Base-by-base conservation (phyloP, 192 early-diverging fungal species). In the Gryganskiella cystojenkinii region DNA sequence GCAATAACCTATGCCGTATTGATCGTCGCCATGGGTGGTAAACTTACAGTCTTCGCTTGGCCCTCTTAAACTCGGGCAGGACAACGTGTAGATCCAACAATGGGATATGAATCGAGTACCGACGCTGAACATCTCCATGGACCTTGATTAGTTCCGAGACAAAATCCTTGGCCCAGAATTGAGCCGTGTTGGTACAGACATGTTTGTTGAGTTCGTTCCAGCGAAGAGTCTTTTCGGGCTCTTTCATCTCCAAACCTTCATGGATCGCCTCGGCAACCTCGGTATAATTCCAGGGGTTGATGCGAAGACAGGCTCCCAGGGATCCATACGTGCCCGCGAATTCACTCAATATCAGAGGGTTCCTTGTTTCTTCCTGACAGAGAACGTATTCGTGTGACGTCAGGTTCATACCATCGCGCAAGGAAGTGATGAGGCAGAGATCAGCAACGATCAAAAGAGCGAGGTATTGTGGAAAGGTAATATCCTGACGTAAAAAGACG, bases 351-450 rank as follows among this genome's bases (percentile, higher is more conserved):
- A 99, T 91, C 64, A 98, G 81, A 9, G 95, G 92, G 22, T 90
- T 90, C 55, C 90, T 84, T 45, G 89, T 92, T 51, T 92, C 91
- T 56, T 92, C 87, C 71, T 98, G 96, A 73, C 95, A 97, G 17
- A 96, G 88, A 47, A 97, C 91, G 80, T 92, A 98, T 79, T 98
- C 95, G 63, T 98, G 96, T 5, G 92, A 93, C 3, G 95, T 97
- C 33, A 95, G 88, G 81, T 98, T 98, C 98, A 99, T 98, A 31
- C 96, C 98, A 67, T 99, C 98, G 24, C 98, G 90, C 24, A 98
- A 83, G 37, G 93, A 87, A 1, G 96, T 97, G 40, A 98, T 95
- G 11, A 99, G 80, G 61, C 92, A 95, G 17, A 92, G 86, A 67
- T 98, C 95, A 1, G 98, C 98, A 2, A 90, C 86, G 17, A 89